Percentiles rank a stretch among this genome's conserved stretches.
Evolutionary conservation across 1,284 basidiomycete species (phyloP).

Genomic region (Cryptococcus sp.): DNA sequence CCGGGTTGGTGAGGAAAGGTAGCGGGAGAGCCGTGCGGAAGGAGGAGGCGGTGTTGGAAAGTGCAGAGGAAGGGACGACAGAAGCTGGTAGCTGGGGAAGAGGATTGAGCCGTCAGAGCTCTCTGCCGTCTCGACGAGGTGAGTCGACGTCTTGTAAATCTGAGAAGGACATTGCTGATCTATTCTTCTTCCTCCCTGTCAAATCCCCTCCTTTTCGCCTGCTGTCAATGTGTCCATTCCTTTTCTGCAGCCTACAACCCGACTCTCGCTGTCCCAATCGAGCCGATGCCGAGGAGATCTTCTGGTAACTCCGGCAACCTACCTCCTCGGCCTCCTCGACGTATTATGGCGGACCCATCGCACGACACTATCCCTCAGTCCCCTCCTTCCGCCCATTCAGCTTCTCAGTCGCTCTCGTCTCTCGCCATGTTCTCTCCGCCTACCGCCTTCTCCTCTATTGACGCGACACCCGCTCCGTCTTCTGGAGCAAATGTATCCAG

Average conservation of each 20-base stretch:
- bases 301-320: constrained; percentile 12
- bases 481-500: constrained; percentile 28
- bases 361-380: constrained; percentile 10
- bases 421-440: constrained; percentile 28
- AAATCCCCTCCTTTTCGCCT: too few species aligned
- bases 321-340: constrained; percentile 37
- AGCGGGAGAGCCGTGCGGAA: constrained; percentile 24
- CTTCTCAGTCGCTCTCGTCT: constrained; percentile 36
- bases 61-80: constrained; percentile 9
- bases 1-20: constrained; percentile 19
- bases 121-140: constrained; percentile 37
- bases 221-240: too few species aligned
- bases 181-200: too few species aligned
- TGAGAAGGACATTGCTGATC: too few species aligned
- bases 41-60: constrained; percentile 27
- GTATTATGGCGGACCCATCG: constrained; percentile 18
- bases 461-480: neutral
- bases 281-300: constrained; percentile 4
- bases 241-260: constrained; percentile 12
- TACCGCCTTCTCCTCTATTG: constrained; percentile 1
- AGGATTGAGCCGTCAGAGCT: constrained; percentile 38
- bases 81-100: constrained; percentile 30
- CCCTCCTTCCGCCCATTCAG: constrained; percentile 18
- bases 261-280: neutral
- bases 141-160: too few species aligned